A percentile compares a stretch with the other conserved stretches of the same genome.
Evolutionary conservation across 139 green algal species (phyloP).

Genomic region (Volvox africanus): DNA sequence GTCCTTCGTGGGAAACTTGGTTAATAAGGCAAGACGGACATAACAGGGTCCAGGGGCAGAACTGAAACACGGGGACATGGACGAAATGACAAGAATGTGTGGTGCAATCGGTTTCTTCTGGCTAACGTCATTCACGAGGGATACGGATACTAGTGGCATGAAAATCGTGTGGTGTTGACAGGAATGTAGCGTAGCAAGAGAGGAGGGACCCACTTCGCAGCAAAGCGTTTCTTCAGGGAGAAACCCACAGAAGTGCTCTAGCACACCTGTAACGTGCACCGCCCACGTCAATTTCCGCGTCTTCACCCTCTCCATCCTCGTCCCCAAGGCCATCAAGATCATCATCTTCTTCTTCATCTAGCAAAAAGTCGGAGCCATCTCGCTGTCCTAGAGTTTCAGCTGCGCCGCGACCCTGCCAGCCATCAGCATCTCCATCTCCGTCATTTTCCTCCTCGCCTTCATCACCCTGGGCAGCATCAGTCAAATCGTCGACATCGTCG

Average conservation of each 20-base stretch:
- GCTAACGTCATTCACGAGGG: too few species aligned
- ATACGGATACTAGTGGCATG: too few species aligned
- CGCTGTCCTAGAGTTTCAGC: too few species aligned
- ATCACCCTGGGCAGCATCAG: constrained; percentile 45
- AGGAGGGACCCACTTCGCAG: background rate
- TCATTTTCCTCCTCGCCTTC: constrained; percentile 28
- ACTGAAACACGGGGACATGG: too few species aligned
- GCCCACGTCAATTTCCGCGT: constrained; percentile 14
- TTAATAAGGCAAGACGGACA: background rate
- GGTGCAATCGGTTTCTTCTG: too few species aligned
- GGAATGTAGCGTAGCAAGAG: too few species aligned
- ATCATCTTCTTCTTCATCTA: too few species aligned
- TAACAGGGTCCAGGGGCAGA: too few species aligned
- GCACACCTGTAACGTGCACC: constrained; percentile 53
- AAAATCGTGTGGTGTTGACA: too few species aligned
- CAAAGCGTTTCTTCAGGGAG: too few species aligned
- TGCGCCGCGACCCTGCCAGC: background rate
- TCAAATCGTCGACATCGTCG: constrained; percentile 59
- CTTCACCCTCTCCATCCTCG: constrained; percentile 49
- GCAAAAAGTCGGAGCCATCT: too few species aligned
- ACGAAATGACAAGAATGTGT: too few species aligned
- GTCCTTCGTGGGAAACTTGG: background rate
- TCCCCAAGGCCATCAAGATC: constrained; percentile 27
- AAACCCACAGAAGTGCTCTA: background rate
- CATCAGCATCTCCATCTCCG: background rate